A percentile compares a stretch with the other conserved stretches of the same genome.
These are phyloP conservation scores for Hansenula sp. DNA, from an alignment of 1,139 yeast genomes.

Conservation along the genomic window DNA sequence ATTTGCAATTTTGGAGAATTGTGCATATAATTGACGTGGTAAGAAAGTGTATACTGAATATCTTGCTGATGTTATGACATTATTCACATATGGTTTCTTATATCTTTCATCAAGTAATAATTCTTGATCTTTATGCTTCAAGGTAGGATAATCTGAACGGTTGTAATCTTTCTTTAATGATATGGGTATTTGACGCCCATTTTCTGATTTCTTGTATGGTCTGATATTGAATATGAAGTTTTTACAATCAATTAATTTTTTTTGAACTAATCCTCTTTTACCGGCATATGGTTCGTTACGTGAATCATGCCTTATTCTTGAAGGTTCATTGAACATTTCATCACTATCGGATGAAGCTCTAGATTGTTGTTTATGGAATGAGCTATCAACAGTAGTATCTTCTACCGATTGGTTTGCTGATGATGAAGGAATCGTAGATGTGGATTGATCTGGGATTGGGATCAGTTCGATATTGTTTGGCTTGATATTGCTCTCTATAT, in stretches of 20 bases:
- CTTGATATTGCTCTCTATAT: slow-evolving; percentile 5
- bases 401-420: not conserved
- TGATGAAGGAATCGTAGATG: not conserved
- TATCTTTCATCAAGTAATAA: slow-evolving; percentile 63
- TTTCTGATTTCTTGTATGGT: slow-evolving; percentile 37
- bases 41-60: slow-evolving; percentile 77
- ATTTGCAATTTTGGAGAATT: slow-evolving; percentile 89
- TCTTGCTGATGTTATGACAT: slow-evolving; percentile 80
- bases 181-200: slow-evolving; percentile 78
- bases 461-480: slow-evolving; percentile 9
- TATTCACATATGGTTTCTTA: slow-evolving; percentile 57
- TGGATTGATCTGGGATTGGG: not conserved
- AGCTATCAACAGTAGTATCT: too few species aligned
- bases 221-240: slow-evolving; percentile 27
- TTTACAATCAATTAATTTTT: slow-evolving; percentile 18
- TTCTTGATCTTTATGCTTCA: slow-evolving; percentile 17
- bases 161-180: slow-evolving; percentile 32
- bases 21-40: slow-evolving; percentile 86
- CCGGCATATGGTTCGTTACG: slow-evolving; percentile 15
- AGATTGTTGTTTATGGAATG: slow-evolving; percentile 1
- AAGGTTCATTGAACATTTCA: slow-evolving; percentile 5
- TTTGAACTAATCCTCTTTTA: slow-evolving; percentile 18
- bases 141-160: slow-evolving; percentile 11
- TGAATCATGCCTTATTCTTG: slow-evolving; percentile 12
- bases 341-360: not conserved